Percentiles rank a stretch among this genome's conserved stretches.
These are phyloP conservation scores for Colletotrichum horii DNA, from an alignment of 2,329 filamentous ascomycete genomes.

Conservation along the genomic window DNA sequence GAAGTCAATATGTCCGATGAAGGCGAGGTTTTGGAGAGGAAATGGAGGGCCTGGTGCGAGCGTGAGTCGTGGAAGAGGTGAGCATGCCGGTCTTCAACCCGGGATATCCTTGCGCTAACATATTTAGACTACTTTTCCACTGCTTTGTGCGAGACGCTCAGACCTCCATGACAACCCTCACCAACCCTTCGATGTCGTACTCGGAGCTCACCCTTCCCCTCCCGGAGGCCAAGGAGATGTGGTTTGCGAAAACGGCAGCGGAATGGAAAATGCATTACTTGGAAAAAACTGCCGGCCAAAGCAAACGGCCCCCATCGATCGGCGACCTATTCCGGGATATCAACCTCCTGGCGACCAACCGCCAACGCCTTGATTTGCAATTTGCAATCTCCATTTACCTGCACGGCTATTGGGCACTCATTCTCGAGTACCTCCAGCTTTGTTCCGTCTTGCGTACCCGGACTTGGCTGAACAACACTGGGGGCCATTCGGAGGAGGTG, in stretches of 20 bases:
- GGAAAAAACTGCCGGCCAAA: slow-evolving; percentile 39
- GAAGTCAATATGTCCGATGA: slow-evolving; percentile 58
- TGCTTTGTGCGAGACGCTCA: slow-evolving; percentile 70
- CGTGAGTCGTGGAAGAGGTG: slow-evolving; percentile 71
- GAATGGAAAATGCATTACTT: slow-evolving; percentile 71
- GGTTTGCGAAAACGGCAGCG: slow-evolving; percentile 66
- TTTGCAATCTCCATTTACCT: slow-evolving; percentile 65
- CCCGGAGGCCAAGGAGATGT: slow-evolving; percentile 65
- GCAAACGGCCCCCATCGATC: slow-evolving; percentile 52
- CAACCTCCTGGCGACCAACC: slow-evolving; percentile 53
- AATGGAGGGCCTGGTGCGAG: slow-evolving; percentile 70
- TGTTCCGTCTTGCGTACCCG: slow-evolving; percentile 53
- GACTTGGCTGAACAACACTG: slow-evolving; percentile 47
- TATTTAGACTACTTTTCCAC: slow-evolving; percentile 63
- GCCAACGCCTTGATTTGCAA: slow-evolving; percentile 59
- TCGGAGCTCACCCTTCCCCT: slow-evolving; percentile 71
- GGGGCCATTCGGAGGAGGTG: slow-evolving; percentile 48
- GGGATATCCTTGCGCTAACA: slow-evolving; percentile 17
- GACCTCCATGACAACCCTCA: slow-evolving; percentile 69
- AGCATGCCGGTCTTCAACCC: neutral
- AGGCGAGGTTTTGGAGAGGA: slow-evolving; percentile 61
- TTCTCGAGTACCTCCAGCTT: slow-evolving; percentile 70
- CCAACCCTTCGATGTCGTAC: slow-evolving; percentile 71
- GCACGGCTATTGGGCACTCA: slow-evolving; percentile 68
- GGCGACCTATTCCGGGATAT: slow-evolving; percentile 63